Evolutionary conservation across 75 land plant genomes (phyloP).

Genomic region (Isoetes taiwanensis): DNA sequence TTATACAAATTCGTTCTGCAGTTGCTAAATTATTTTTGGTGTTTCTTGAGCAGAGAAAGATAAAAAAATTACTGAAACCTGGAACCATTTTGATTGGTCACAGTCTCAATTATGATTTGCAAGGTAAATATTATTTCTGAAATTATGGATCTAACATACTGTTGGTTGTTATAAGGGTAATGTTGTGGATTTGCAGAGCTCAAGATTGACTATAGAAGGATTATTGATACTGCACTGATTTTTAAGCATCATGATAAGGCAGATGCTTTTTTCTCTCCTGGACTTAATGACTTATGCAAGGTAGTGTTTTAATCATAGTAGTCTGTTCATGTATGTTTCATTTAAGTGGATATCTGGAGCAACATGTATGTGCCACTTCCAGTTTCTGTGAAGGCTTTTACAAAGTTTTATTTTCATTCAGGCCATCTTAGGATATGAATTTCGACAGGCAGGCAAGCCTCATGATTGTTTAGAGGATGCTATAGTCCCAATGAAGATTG

Average conservation of each 20-base stretch:
- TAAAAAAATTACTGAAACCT: constrained; percentile 40
- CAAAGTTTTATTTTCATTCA: constrained; percentile 9
- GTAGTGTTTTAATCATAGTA: constrained; percentile 12
- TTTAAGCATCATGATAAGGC: constrained; percentile 32
- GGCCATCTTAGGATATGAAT: constrained; percentile 51
- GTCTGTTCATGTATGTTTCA: neutral
- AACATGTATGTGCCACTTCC: neutral
- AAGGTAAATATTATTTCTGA: constrained; percentile 61
- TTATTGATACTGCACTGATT: constrained; percentile 68
- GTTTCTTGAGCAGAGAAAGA: constrained; percentile 27
- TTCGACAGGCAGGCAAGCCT: constrained; percentile 48
- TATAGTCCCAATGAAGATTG: constrained; percentile 69
- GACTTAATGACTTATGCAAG: constrained; percentile 64
- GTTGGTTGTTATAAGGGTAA: too few relatives aligned
- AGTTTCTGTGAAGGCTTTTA: neutral
- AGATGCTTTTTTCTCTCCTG: constrained; percentile 26
- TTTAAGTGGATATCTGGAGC: neutral
- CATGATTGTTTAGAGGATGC: constrained; percentile 86
- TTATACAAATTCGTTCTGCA: neutral
- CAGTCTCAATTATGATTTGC: constrained; percentile 60
- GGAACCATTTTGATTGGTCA: constrained; percentile 82
- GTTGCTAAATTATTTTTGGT: neutral
- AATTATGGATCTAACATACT: too few relatives aligned
- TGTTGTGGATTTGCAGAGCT: constrained; percentile 44
- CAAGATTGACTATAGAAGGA: constrained; percentile 54